Evolutionary conservation across 2,329 filamentous ascomycete genomes (phyloP), one percentile per base, ranked within the genome.

Genomic region (Aspergillus sp.): DNA sequence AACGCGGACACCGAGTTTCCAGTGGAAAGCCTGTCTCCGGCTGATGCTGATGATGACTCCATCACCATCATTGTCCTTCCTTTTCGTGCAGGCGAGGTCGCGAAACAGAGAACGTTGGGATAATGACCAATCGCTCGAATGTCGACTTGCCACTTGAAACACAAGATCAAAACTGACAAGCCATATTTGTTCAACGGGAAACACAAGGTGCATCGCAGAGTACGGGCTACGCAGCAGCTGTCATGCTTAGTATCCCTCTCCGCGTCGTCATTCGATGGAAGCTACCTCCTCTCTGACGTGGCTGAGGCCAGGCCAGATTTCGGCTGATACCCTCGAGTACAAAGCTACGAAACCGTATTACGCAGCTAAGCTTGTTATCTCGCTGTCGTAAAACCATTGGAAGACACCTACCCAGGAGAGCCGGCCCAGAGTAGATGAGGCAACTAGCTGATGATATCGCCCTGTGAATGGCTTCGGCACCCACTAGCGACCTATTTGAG

Each of bases 201-300:
- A 30, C 15, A 50, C 47, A 32, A 55, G 45, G 51, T 50, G 47
- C 32, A 50, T 62, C 44, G 43, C 56, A 52, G 58, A 53, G 51
- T 52, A 51, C 53, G 58, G 56, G 53, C 51, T 42, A 55, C 51
- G 45, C 51, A 50, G 42, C 36, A 53, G 52, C 48, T 51, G 49
- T 56, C 58, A 53, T 58, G 45, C 57, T 51, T 56, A 53, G 58
- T 48, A 39, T 52, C 44, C 26, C 15, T 22, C 39, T 48, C 36
- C 57, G 53, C 38, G 45, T 43, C 47, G 36, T 56, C 38, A 51
- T 56, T 56, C 38, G 58, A 50, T 39, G 53, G 11, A 41, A n/a
- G 39, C 51, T 38, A 34, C 47, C 43, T 36, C 52, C 48, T 58
- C 38, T 36, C 47, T 58, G 60, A 61, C 53, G 56, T 62, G 60